Percentiles rank a stretch among this genome's conserved stretches.
phyloP scores from a whole-genome alignment of 2,329 filamentous ascomycete genomes.

The Talaromyces sp. region DNA sequence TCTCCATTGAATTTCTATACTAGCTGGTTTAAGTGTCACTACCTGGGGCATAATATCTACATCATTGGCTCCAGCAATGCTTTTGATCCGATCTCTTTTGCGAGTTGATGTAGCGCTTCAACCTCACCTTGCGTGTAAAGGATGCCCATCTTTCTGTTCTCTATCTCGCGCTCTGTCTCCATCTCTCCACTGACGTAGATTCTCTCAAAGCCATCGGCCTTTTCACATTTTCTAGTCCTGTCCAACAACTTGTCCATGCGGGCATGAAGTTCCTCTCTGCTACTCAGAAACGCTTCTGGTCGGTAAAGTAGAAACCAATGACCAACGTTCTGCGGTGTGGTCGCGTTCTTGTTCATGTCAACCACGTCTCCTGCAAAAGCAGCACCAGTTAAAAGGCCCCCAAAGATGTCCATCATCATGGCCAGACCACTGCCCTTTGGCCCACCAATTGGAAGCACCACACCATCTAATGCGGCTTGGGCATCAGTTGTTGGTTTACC shows the following conservation, averaged over 20 bases:
- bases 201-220: neutral
- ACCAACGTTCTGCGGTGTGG: neutral
- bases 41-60: neutral
- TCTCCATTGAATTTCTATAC: neutral
- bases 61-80: neutral
- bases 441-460: conserved; percentile 83
- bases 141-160: neutral
- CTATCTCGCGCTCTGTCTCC: neutral
- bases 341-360: neutral
- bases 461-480: conserved; percentile 64
- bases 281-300: neutral
- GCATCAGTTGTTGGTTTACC: conserved; percentile 68
- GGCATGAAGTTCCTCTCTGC: neutral
- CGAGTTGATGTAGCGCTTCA: neutral
- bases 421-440: conserved; percentile 74
- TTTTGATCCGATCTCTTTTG: neutral
- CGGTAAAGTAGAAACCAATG: neutral
- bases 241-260: neutral
- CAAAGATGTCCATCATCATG: conserved; percentile 89
- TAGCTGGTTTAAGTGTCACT: no score
- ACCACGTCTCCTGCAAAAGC: conserved; percentile 72
- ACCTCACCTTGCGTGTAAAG: neutral
- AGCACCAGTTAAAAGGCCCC: conserved; percentile 67
- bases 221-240: neutral
- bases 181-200: neutral